phyloP scores from a whole-genome alignment of 2,329 filamentous ascomycete species.

The Cladorrhinum sp. region DNA sequence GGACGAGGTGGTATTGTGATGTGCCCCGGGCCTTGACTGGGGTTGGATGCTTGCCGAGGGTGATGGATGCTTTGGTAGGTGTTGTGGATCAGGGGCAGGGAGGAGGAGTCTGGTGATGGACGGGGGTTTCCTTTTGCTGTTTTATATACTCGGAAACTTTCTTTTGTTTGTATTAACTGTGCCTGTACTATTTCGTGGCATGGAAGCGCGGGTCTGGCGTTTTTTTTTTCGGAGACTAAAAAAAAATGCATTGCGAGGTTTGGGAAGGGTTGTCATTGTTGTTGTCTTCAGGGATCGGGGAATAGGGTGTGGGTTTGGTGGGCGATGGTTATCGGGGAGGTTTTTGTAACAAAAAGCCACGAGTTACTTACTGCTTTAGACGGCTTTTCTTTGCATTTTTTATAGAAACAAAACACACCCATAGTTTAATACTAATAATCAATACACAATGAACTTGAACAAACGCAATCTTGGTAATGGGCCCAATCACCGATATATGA shows the following conservation, averaged over 20 bases:
- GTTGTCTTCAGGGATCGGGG: background rate
- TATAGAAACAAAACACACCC: background rate
- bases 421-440: background rate
- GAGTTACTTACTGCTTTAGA: background rate
- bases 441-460: background rate
- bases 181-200: background rate
- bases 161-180: background rate
- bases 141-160: too few relatives aligned
- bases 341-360: background rate
- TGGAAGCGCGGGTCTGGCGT: background rate
- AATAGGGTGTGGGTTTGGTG: background rate
- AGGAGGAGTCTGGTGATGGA: background rate
- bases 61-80: background rate
- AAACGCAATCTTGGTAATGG: too few relatives aligned
- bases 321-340: too few relatives aligned
- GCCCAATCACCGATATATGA: background rate
- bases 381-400: background rate
- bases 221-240: background rate
- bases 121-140: background rate
- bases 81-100: background rate
- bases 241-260: background rate
- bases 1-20: background rate
- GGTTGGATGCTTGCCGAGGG: background rate
- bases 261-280: background rate
- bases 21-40: background rate